A percentile compares a stretch with the other conserved stretches of the same genome.
Conservation (phyloP, 495 filamentous ascomycete genomes). For the Aspergillus steynii region DNA sequence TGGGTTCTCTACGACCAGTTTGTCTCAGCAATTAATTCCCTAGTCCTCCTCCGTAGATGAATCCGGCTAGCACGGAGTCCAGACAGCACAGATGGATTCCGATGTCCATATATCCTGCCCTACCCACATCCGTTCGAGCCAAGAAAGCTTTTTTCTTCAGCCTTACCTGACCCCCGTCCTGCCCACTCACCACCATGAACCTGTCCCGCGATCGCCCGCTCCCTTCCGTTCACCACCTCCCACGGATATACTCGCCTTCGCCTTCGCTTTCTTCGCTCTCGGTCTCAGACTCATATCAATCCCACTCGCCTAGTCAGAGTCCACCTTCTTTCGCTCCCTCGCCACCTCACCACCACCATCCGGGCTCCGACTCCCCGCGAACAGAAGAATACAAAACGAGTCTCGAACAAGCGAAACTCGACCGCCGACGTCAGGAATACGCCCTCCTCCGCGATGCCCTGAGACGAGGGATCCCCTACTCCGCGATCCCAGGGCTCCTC, state of each 20-base stretch:
- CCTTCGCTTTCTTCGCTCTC: neutral
- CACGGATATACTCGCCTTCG: neutral
- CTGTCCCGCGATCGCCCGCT: too few species aligned
- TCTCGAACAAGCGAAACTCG: slow-evolving; percentile 18
- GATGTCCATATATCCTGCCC: neutral
- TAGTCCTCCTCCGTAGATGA: too few species aligned
- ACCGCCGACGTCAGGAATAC: slow-evolving; percentile 11
- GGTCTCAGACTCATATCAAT: neutral
- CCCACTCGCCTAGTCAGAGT: neutral
- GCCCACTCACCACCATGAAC: neutral
- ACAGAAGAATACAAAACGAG: slow-evolving; percentile 61
- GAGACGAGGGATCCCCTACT: neutral
- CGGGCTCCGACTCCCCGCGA: slow-evolving; percentile 47
- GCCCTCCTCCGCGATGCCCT: slow-evolving; percentile 12
- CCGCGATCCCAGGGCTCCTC: slow-evolving; percentile 4
- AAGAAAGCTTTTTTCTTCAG: neutral
- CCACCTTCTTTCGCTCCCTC: neutral
- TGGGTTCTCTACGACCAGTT: too few species aligned
- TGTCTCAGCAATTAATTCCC: too few species aligned
- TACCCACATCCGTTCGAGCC: neutral
- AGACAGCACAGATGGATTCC: neutral
- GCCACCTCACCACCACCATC: slow-evolving; percentile 65
- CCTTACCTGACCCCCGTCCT: neutral
- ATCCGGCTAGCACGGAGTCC: too few species aligned
- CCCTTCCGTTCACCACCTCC: neutral